Base-by-base conservation (phyloP, 148 eudicot genomes). In the Simmondsia chinensis region DNA sequence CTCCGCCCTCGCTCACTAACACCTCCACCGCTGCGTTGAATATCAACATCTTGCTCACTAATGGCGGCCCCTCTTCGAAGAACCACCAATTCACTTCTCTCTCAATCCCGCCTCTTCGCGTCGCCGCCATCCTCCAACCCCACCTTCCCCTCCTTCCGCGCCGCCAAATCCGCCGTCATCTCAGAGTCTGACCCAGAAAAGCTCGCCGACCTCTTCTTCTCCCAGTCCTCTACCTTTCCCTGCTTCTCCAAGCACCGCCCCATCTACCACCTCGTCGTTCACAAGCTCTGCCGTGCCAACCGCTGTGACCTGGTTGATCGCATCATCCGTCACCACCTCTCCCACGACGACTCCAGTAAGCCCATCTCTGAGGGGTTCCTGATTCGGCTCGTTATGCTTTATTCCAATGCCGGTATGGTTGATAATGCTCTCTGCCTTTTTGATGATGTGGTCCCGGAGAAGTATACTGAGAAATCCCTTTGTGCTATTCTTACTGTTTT, bases 391-490 rank as follows among this genome's bases (percentile, higher is more conserved):
- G 30, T 64, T 10, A 50, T 38, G 46, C 46, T 56, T n/a, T 64
- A 64, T 39, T 57, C 63, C 18, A 27, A 41, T 15, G 63, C 57
- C 21, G 63, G 63, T 8, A 64, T 64, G 69, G 22, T 57, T n/a
- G 69, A 57, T 28, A 34, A 57, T n/a, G 57, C 69, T 12, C 38
- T 50, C 24, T 46, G 48, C 7, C 20, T 43, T 14, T 56, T 64
- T 9, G 20, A 64, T 45, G 57, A 56, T 38, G 16, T 21, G 20
- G 20, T 28, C 11, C 24, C 34, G 5, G 15, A 17, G 4, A 43
- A 37, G 25, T 25, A 10, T 7, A 1, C 10, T 24, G 63, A 56
- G 11, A 56, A 64, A 44, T 39, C 69, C 15, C 36, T 56, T 9
- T 64, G 69, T 32, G 69, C 63, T 5, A 25, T 64, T 13, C 63